Evolutionary conservation across 2,329 filamentous ascomycete genomes (phyloP), one percentile per base, ranked within the genome.

Genomic region (Colletotrichum phormii): DNA sequence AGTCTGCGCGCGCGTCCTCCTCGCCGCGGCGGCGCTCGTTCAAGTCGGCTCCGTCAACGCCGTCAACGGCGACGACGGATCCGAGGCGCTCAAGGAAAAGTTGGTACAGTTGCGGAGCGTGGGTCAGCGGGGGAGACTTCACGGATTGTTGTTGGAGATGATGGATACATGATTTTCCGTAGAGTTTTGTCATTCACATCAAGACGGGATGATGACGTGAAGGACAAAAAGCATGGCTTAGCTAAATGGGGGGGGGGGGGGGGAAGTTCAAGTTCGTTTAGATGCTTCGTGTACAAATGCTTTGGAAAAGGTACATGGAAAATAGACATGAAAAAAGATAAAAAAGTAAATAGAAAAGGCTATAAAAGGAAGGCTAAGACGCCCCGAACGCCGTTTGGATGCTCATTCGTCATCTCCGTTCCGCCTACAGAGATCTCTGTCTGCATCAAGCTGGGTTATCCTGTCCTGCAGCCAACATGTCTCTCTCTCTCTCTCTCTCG

Each of bases 1-100:
- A 2, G 82, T 93, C 54, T 89, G 88, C 59, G 83, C 85, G 5
- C 82, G 85, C 15, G 77, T 89, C n/a, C 58, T 88, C n/a, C 76
- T 83, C 3, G 78, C 81, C 31, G 84, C 82, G 0, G 78, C 79
- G 24, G 80, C 83, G 6, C 72, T 89, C 68, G 67, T 26, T 46
- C 13, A 55, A 31, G 26, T 26, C 26, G 26, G 26, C 26, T 26
- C n/a, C n/a, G 29, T 51, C 6, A 15, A 37, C 15, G 35, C 4
- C 33, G 11, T 11, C 37, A 15, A 6, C 37, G 57, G 42, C 12
- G 51, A 35, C 8, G 26, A 46, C 37, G 63, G 42, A 1, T 26
- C 35, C 7, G 57, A 54, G 29, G 26, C 22, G 29, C 37, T 70
- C 37, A 42, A 35, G 53, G 13, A 46, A 26, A 74, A 57, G 53